Conservation (phyloP, 23 red algal genomes). For the Gracilaria vermiculophylla region DNA sequence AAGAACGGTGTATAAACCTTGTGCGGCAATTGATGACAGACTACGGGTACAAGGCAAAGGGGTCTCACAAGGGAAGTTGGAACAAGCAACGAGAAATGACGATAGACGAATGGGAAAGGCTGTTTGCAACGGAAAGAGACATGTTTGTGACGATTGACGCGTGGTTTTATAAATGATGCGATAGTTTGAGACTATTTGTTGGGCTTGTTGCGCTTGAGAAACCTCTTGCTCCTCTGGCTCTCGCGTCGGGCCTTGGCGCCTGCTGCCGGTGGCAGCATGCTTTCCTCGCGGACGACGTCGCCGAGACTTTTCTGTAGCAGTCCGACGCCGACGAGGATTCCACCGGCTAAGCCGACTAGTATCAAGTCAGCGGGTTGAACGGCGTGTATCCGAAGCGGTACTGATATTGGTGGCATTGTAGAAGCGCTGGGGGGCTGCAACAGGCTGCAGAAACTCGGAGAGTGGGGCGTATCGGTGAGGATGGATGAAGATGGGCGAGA, state of each 20-base stretch:
- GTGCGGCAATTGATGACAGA: constrained; percentile 2
- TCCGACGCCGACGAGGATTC: constrained; percentile 80
- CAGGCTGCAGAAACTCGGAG: too few species aligned
- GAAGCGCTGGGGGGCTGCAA: too few species aligned
- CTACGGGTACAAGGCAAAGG: constrained; percentile 1
- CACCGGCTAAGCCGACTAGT: constrained; percentile 80
- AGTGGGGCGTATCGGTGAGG: too few species aligned
- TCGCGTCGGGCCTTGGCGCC: constrained; percentile 83
- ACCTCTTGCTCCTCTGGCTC: constrained; percentile 67
- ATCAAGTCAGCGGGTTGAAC: constrained; percentile 55
- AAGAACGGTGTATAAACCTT: background rate
- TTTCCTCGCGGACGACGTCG: constrained; percentile 87
- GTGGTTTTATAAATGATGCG: background rate
- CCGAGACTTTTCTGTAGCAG: constrained; percentile 85
- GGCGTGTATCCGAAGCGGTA: background rate
- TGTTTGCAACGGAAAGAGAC: constrained; percentile 1
- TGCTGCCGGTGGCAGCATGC: constrained; percentile 82
- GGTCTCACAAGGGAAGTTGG: constrained; percentile 22
- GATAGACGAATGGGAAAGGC: constrained; percentile 8
- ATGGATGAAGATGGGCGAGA: too few species aligned
- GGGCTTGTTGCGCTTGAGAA: constrained; percentile 65
- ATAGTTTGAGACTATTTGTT: background rate
- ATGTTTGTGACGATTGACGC: constrained; percentile 8
- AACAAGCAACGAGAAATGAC: constrained; percentile 2
- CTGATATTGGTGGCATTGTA: background rate